Conservation (phyloP, 1,284 basidiomycete species). For the Rhodotorula sp. region DNA sequence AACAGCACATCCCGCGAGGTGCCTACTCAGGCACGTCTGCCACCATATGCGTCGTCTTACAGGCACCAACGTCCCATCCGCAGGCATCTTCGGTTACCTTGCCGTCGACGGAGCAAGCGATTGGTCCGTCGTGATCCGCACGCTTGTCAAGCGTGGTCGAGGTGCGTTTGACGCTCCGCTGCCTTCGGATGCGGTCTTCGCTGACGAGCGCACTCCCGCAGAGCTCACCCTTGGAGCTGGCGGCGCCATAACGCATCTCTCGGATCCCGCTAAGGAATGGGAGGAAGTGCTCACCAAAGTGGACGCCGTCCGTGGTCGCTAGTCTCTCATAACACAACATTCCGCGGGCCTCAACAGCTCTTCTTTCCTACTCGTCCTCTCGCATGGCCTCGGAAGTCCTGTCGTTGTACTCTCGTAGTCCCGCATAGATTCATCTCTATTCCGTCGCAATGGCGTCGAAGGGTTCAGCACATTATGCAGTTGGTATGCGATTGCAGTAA, state of each 20-base stretch:
- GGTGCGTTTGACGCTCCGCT: conserved; percentile 27
- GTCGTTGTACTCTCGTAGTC: no score
- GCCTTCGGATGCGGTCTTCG: background rate
- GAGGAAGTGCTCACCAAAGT: conserved; percentile 88
- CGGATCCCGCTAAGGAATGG: conserved; percentile 84
- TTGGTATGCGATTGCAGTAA: no score
- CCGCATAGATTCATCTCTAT: conserved; percentile 7
- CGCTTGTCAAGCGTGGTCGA: conserved; percentile 74
- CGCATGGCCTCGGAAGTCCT: no score
- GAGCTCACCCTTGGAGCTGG: conserved; percentile 72
- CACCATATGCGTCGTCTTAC: no score
- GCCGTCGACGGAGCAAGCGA: conserved; percentile 84
- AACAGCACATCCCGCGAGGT: conserved; percentile 63
- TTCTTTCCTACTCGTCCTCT: background rate
- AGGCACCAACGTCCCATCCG: background rate
- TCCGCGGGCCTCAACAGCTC: background rate
- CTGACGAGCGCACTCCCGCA: conserved; percentile 14
- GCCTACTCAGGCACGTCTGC: conserved; percentile 70
- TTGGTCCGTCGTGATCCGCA: conserved; percentile 87
- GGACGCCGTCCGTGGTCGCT: conserved; percentile 46
- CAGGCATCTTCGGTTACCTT: conserved; percentile 83
- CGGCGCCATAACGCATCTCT: conserved; percentile 92
- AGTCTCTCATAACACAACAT: background rate
- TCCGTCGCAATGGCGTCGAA: background rate
- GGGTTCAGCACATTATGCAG: no score